Evolutionary conservation across 352 stramenopile species (phyloP), one percentile per base, ranked within the genome.

Genomic region (Peronospora belbahrii): DNA sequence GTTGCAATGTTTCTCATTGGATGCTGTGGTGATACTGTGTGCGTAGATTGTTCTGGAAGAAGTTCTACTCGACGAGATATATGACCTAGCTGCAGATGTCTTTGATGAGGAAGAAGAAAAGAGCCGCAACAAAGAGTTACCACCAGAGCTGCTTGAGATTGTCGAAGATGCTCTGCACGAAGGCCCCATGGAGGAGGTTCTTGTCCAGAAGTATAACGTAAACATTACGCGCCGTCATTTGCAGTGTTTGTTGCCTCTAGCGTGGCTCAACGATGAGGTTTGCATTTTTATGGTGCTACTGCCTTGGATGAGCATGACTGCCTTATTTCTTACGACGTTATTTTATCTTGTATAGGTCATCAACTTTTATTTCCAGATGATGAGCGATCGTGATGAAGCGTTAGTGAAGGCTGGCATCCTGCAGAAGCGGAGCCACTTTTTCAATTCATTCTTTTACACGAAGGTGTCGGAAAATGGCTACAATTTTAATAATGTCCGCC

Each of bases 401-500:
- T 53, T 93, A 0, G 73, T 86, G 2, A 73, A 65, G 19, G 56
- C 54, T 24, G 66, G 74, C 0, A 44, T 58, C 17, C 31, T 90
- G 20, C 15, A 56, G 6, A 87, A 73, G 45, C 62, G 59, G 1
- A 88, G 73, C 25, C 79, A 90, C 25, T 93, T 91, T 49, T 91
- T 91, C 71, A 93, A 86, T 47, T 91, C 82, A 34, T 93, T 93
- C 32, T 91, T 93, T 48, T 88, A 85, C 43, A 76, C 78, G 0
- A 89, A 89, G 38, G 68, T 93, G 13, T 86, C 74, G 20, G 79
- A 90, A 36, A 69, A 62, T 25, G 79, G 79, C 27, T 93, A 91
- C 59, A 91, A 89, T 52, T 93, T 82, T 32, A 45, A 75, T 35
- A 93, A 91, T 34, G 82, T 93, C 14, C 74, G 79, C 3, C 74